phyloP scores from a whole-genome alignment of 2,329 filamentous ascomycete species.

The Cylindrodendrum hubeiense region DNA sequence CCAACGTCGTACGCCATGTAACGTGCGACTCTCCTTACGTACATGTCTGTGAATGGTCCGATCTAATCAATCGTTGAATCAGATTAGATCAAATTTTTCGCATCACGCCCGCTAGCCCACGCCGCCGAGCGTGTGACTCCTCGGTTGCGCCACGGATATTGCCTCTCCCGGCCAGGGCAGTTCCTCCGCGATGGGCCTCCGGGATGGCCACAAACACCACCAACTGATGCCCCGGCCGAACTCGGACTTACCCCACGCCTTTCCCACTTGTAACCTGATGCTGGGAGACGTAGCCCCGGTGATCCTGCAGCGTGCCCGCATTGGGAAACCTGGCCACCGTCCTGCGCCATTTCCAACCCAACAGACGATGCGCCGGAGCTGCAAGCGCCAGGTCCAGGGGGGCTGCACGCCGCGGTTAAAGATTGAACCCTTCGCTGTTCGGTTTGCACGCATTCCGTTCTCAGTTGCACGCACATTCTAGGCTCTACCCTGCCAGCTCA shows the following conservation, averaged over 20 bases:
- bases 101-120: conserved; percentile 32
- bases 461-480: not conserved
- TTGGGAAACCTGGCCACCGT: not conserved
- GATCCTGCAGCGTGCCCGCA: not conserved
- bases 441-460: not conserved
- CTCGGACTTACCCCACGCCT: not conserved
- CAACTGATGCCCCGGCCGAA: not conserved
- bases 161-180: not conserved
- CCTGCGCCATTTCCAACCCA: not conserved
- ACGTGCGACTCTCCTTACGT: not conserved
- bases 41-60: conserved; percentile 3
- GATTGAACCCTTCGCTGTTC: conserved; percentile 2
- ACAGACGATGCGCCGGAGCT: not conserved
- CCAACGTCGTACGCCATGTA: not conserved
- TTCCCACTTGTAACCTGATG: conserved; percentile 3
- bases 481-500: conserved; percentile 8
- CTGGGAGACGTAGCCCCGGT: not conserved
- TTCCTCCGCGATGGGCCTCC: too few species aligned
- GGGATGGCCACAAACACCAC: too few species aligned
- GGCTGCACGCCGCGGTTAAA: conserved; percentile 8
- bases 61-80: conserved; percentile 40
- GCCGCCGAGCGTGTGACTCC: not conserved
- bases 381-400: not conserved
- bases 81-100: conserved; percentile 38
- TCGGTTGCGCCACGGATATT: not conserved